Base-by-base conservation (phyloP, 352 stramenopile species). In the Pythium utonaiense region DNA sequence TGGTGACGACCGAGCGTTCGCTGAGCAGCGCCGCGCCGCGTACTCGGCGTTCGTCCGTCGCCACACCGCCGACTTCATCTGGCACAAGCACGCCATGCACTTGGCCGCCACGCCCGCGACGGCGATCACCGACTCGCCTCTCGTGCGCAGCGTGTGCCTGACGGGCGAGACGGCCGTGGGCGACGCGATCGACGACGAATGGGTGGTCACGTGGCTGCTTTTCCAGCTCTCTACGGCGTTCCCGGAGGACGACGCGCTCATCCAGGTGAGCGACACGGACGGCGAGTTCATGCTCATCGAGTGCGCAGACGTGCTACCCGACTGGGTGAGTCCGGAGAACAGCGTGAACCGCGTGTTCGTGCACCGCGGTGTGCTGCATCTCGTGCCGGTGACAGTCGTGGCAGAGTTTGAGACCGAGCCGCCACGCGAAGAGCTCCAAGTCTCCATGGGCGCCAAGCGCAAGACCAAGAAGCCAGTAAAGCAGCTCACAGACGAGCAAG, bases 241-340 rank as follows among this genome's bases (percentile, higher is more conserved):
- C 47, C 24, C 36, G 0, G 27, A 62, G 14, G 60, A 62, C 16
- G 62, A 77, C 30, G 34, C 77, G 28, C 40, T 73, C 16, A 57
- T 73, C n/a, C 61, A 70, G 44, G 57, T 78, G 7, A 60, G 50
- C 17, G 74, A 83, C 42, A 65, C 60, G 27, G 74, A 83, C 59
- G 74, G 74, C 40, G 64, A 83, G 48, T 83, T 83, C 47, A 52
- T 83, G 17, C 52, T 83, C 27, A 77, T 83, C 50, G 74, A 83
- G 57, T 71, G 68, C n/a, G 74, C 74, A 6, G 69, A 83, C 25
- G 56, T 53, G 36, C 67, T 83, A 25, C 74, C 74, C 21, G 48
- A 68, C 2, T 83, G 74, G 74, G 64, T 80, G 16, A 60, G 45
- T n/a, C 73, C 73, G 21, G 70, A 82, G 25, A 77, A 73, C 50